Conservation (phyloP, 495 filamentous ascomycete species). For the Hypoxylon subgilvum region DNA sequence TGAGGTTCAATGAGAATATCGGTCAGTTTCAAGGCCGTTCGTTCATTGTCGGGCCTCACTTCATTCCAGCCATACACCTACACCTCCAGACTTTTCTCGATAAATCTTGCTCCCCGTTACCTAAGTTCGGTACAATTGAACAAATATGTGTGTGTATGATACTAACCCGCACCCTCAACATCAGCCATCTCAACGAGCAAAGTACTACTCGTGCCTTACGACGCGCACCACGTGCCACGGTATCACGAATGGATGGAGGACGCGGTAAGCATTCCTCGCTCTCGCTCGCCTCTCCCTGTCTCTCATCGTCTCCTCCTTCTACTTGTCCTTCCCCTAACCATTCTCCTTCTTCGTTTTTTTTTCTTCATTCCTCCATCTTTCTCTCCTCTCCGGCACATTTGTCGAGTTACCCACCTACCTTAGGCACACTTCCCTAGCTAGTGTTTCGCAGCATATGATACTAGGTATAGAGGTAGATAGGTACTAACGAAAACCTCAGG, state of each 20-base stretch:
- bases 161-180: conserved; percentile 1
- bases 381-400: not conserved
- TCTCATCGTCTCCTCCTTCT: not conserved
- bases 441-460: too few relatives aligned
- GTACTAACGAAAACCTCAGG: conserved; percentile 51
- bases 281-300: not conserved
- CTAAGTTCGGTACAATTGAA: not conserved
- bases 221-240: conserved; percentile 74
- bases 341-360: too few relatives aligned
- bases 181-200: conserved; percentile 72
- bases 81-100: not conserved
- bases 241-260: conserved; percentile 95
- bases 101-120: not conserved
- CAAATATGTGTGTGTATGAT: too few relatives aligned
- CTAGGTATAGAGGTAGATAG: too few relatives aligned
- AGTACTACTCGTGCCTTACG: conserved; percentile 83
- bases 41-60: not conserved
- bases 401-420: too few relatives aligned
- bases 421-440: too few relatives aligned
- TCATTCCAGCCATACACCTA: not conserved
- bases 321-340: too few relatives aligned
- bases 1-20: conserved; percentile 52
- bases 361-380: too few relatives aligned
- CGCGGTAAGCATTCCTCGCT: conserved; percentile 55
- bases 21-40: conserved; percentile 40